Conservation (phyloP, 371 early-diverging fungal genomes). For the Actinomucor elegans region DNA sequence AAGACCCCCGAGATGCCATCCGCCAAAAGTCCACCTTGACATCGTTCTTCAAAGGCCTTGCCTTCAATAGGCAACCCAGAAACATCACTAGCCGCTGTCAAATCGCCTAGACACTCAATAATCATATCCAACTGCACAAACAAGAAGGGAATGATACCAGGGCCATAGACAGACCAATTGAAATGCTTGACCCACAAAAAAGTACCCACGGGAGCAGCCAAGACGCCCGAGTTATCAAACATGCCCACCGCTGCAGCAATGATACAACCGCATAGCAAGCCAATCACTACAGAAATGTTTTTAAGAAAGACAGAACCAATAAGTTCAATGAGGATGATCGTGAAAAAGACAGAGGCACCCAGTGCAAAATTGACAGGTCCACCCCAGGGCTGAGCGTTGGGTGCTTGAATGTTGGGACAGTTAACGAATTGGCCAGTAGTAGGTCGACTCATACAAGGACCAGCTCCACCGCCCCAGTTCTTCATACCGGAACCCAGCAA, state of each 20-base stretch:
- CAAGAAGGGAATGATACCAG: conserved; percentile 57
- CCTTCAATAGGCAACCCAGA: conserved; percentile 57
- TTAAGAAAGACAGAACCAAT: conserved; percentile 61
- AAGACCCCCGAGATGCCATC: conserved; percentile 56
- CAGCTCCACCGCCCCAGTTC: conserved; percentile 54
- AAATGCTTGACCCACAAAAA: conserved; percentile 63
- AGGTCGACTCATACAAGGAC: conserved; percentile 43
- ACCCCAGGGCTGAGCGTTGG: conserved; percentile 58
- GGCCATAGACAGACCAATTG: conserved; percentile 50
- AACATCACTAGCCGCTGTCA: conserved; percentile 64
- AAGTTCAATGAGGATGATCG: conserved; percentile 56
- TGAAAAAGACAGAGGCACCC: conserved; percentile 54
- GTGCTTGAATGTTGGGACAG: conserved; percentile 43
- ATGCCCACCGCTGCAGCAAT: conserved; percentile 59
- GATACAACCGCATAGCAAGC: conserved; percentile 55
- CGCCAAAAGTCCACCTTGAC: conserved; percentile 61
- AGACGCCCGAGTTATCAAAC: conserved; percentile 42
- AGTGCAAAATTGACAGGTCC: conserved; percentile 42
- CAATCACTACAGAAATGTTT: conserved; percentile 58
- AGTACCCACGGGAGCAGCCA: conserved; percentile 51
- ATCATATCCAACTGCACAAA: conserved; percentile 55
- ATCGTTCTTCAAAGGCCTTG: conserved; percentile 53
- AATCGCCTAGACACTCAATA: conserved; percentile 57
- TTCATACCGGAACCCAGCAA: conserved; percentile 45
- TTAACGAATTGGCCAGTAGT: conserved; percentile 26